A percentile compares a stretch with the other conserved stretches of the same genome.
phyloP scores from a whole-genome alignment of 495 filamentous ascomycete genomes.

The Penicillium samsonianum region DNA sequence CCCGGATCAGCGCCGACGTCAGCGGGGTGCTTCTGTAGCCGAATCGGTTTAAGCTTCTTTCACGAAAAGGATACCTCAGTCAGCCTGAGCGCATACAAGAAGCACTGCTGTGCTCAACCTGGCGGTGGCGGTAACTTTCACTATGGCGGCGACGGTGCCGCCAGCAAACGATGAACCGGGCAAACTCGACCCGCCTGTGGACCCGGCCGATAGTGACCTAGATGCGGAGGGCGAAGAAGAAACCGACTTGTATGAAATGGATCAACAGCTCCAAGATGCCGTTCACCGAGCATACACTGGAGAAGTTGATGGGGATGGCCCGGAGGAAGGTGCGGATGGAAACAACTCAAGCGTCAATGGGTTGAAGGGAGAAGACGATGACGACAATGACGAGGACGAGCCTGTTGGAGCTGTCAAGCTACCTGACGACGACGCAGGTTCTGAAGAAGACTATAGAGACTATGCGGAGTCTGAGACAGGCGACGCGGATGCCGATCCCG shows the following conservation, averaged over 20 bases:
- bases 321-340: conserved; percentile 36
- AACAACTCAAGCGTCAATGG: conserved; percentile 34
- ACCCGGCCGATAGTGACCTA: conserved; percentile 49
- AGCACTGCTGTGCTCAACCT: conserved; percentile 34
- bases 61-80: conserved; percentile 12
- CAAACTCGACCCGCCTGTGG: conserved; percentile 36
- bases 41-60: conserved; percentile 16
- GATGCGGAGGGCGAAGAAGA: conserved; percentile 58
- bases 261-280: conserved; percentile 50
- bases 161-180: conserved; percentile 43
- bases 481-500: conserved; percentile 49
- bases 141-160: conserved; percentile 53
- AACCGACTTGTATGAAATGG: conserved; percentile 50
- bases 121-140: conserved; percentile 48
- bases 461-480: conserved; percentile 35
- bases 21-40: conserved; percentile 36
- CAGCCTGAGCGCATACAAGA: conserved; percentile 15
- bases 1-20: conserved; percentile 31
- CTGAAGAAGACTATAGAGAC: conserved; percentile 44
- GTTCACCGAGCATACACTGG: conserved; percentile 56
- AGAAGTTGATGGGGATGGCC: conserved; percentile 46
- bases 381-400: conserved; percentile 54
- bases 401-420: conserved; percentile 77
- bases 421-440: conserved; percentile 53
- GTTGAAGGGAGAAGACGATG: conserved; percentile 38